These are phyloP conservation scores for Ogataea paraovalis DNA, from an alignment of 805 yeast species.

Conservation along the genomic window DNA sequence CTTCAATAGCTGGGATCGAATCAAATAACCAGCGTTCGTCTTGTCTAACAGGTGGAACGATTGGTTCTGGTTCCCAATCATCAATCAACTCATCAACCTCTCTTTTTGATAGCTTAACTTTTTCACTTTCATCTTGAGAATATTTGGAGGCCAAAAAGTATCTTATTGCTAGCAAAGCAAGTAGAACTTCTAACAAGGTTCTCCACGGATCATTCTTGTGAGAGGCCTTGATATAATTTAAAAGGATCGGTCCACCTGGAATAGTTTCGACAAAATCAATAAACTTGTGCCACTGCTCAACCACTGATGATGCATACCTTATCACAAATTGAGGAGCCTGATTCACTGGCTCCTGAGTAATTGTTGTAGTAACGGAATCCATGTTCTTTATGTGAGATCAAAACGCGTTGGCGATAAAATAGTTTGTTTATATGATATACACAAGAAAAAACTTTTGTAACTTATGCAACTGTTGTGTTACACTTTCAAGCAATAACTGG, in stretches of 20 bases:
- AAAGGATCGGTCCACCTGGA: conserved; percentile 57
- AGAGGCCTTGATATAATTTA: conserved; percentile 76
- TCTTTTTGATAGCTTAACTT: conserved; percentile 50
- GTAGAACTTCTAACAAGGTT: conserved; percentile 71
- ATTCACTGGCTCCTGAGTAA: conserved; percentile 6
- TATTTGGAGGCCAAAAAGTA: conserved; percentile 78
- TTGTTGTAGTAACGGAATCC: conserved; percentile 16
- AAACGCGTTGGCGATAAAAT: neutral
- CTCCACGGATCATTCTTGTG: conserved; percentile 93
- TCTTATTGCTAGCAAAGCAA: conserved; percentile 76
- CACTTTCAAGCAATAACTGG: neutral
- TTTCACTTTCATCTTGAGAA: conserved; percentile 68
- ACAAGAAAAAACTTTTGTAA: neutral
- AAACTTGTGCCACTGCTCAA: conserved; percentile 23
- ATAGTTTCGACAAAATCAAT: conserved; percentile 20
- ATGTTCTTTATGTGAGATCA: neutral
- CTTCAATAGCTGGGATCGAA: conserved; percentile 59
- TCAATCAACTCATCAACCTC: conserved; percentile 81
- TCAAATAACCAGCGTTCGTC: conserved; percentile 60
- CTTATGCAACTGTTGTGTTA: neutral
- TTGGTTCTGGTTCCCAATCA: conserved; percentile 91
- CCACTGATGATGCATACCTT: conserved; percentile 23
- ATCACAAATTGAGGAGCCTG: conserved; percentile 26
- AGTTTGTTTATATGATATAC: neutral
- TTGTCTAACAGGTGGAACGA: conserved; percentile 52